Percentiles rank a stretch among this genome's conserved stretches.
Conservation (phyloP, 345 rosid species). For the Hirschfeldia incana region DNA sequence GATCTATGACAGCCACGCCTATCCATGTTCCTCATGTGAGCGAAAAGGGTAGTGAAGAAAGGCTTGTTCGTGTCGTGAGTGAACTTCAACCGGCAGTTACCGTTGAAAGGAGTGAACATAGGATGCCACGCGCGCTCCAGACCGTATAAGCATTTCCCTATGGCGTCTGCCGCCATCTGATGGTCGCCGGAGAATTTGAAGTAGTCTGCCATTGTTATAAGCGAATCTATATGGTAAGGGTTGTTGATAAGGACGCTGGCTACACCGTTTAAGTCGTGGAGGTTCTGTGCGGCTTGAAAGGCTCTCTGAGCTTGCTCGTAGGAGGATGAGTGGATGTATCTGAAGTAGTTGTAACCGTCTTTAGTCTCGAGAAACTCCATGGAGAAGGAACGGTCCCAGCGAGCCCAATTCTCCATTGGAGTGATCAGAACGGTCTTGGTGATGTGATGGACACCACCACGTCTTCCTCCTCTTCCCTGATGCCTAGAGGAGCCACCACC, state of each 20-base stretch:
- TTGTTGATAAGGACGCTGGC: slow-evolving; percentile 62
- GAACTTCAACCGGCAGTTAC: slow-evolving; percentile 71
- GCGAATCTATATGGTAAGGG: slow-evolving; percentile 92
- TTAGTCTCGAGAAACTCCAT: slow-evolving; percentile 81
- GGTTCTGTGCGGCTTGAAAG: slow-evolving; percentile 83
- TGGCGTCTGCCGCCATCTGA: slow-evolving; percentile 82
- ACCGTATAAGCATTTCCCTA: slow-evolving; percentile 77
- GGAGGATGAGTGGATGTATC: slow-evolving; percentile 49
- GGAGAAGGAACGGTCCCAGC: slow-evolving; percentile 86
- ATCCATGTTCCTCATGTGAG: slow-evolving; percentile 87
- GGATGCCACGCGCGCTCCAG: slow-evolving; percentile 93
- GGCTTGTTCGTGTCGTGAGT: slow-evolving; percentile 80
- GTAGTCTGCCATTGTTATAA: slow-evolving; percentile 87
- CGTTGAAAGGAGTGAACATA: slow-evolving; percentile 70
- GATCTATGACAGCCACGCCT: slow-evolving; percentile 92
- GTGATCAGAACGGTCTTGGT: slow-evolving; percentile 70
- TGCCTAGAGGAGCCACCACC: slow-evolving; percentile 62
- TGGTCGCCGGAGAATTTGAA: slow-evolving; percentile 81
- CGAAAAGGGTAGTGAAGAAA: slow-evolving; percentile 67
- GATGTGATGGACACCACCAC: slow-evolving; percentile 64
- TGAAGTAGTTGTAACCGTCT: slow-evolving; percentile 67
- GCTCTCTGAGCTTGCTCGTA: slow-evolving; percentile 71
- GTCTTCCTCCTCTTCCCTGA: slow-evolving; percentile 62
- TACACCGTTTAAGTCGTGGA: slow-evolving; percentile 79
- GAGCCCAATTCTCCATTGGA: slow-evolving; percentile 83